These are phyloP conservation scores for Vitis riparia DNA, from an alignment of 164 flowering plant genomes.

Conservation along the genomic window DNA sequence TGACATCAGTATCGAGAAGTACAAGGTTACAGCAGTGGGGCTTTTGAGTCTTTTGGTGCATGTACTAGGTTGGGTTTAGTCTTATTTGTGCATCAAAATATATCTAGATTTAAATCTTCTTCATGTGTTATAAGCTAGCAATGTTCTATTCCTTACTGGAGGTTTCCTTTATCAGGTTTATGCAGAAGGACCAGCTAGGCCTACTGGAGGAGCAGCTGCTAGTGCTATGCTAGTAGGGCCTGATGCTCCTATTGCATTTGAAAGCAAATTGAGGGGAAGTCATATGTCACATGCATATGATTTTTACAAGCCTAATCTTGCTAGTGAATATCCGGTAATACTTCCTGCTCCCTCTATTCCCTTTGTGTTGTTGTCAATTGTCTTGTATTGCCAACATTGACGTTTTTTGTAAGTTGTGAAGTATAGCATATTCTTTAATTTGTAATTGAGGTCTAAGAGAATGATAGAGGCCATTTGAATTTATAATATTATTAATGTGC, in stretches of 20 bases:
- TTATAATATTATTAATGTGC: too few species aligned
- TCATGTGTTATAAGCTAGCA: not conserved
- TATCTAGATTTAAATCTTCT: not conserved
- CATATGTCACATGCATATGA: conserved; percentile 98
- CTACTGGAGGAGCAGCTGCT: conserved; percentile 99
- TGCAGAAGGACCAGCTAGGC: conserved; percentile 99
- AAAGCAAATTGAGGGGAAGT: conserved; percentile 83
- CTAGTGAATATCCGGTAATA: conserved; percentile 98
- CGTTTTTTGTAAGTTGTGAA: not conserved
- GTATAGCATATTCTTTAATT: not conserved
- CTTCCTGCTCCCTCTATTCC: conserved; percentile 8
- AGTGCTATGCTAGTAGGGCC: conserved; percentile 96
- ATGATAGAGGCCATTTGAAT: not conserved
- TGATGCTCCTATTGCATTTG: conserved; percentile 90
- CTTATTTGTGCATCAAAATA: not conserved
- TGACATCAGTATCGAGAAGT: not conserved
- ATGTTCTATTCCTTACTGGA: conserved; percentile 6
- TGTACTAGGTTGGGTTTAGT: not conserved
- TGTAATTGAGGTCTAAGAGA: not conserved
- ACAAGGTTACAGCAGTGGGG: not conserved
- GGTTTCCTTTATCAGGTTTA: conserved; percentile 61
- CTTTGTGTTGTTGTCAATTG: not conserved
- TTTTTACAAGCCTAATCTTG: conserved; percentile 97
- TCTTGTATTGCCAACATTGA: not conserved
- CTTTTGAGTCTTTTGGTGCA: not conserved